Base-by-base conservation (phyloP, 2,329 filamentous ascomycete genomes). In the Aschersonia sp. region DNA sequence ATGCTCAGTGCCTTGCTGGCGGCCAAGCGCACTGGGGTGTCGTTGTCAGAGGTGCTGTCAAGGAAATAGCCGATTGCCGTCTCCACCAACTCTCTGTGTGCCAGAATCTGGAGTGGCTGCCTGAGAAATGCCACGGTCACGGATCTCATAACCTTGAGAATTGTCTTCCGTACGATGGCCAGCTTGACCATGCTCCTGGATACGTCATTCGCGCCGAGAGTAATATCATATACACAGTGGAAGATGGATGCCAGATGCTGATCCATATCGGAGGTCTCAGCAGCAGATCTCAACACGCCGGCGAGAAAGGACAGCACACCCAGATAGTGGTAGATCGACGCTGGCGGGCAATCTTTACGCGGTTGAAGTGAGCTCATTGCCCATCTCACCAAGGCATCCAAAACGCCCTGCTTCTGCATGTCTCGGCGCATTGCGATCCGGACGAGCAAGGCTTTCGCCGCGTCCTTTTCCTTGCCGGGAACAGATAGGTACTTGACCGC, bases 1-100 rank as follows among this genome's bases (percentile, higher is more conserved):
- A 94, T 76, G 63, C 88, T 94, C 43, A 97, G 75, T 4, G 88
- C 85, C 66, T 98, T 98, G 62, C 88, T 95, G 22, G 90, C 87
- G 33, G 90, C 85, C 56, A 95, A 78, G 39, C 92, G 76, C 10
- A 98, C 89, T 0, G 88, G 87, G 0, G 89, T 96, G 57, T 97
- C 89, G 51, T 86, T 85, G 61, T 98, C 92, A 2, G 80, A 80
- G 1, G 97, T 69, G 10, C 76, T 75, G 50, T 87, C 82, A 3
- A 98, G 73, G 4, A 96, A 72, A 57, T 85, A 81, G 47, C 88
- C 85, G 55, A 98, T 87, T 5, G 85, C 78, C 32, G 82, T 81
- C 65, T 97, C 90, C 12, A 94, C 63, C 60, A 84, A 70, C 47
- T 76, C 75, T 4, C 68, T 70, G 46, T 67, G 66, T 10, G 58